Percentiles rank a stretch among this genome's conserved stretches.
Conservation (phyloP, 2,329 filamentous ascomycete genomes). For the Macrophomina tecta region DNA sequence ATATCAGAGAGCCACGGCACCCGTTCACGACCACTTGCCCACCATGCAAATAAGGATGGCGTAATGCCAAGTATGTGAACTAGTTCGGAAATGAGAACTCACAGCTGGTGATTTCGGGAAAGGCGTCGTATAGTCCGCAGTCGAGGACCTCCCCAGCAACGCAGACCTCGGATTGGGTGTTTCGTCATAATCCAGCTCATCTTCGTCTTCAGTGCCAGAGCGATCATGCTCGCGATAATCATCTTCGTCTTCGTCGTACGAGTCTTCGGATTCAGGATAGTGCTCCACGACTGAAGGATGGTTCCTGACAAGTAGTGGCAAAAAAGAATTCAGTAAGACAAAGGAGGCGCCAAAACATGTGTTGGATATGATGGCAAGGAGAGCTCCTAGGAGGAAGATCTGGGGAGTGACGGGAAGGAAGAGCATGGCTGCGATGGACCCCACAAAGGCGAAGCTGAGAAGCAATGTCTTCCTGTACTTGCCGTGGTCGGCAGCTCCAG, state of each 20-base stretch:
- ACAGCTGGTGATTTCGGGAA: constrained; percentile 23
- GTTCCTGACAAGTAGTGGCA: constrained; percentile 87
- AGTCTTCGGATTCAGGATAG: constrained; percentile 31
- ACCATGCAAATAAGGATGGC: no score
- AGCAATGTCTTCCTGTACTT: constrained; percentile 85
- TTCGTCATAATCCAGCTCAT: not conserved
- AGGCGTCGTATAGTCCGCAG: constrained; percentile 3
- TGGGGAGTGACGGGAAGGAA: constrained; percentile 80
- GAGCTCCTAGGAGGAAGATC: constrained; percentile 78
- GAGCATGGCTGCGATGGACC: constrained; percentile 83
- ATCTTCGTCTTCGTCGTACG: constrained; percentile 36
- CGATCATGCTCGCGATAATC: constrained; percentile 32
- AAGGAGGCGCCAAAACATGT: constrained; percentile 95
- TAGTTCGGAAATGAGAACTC: constrained; percentile 1
- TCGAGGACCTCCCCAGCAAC: constrained; percentile 15
- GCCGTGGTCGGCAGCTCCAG: constrained; percentile 93
- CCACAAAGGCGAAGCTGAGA: constrained; percentile 81
- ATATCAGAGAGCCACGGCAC: no score
- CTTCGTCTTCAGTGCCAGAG: constrained; percentile 13
- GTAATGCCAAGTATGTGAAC: no score
- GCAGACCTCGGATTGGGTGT: constrained; percentile 6
- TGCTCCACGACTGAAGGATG: constrained; percentile 64
- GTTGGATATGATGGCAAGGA: constrained; percentile 89
- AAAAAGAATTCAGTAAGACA: constrained; percentile 92
- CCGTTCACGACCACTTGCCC: no score